A percentile compares a stretch with the other conserved stretches of the same genome.
Conservation (phyloP, 306 rosid species). For the Cucurbita ficifolia region DNA sequence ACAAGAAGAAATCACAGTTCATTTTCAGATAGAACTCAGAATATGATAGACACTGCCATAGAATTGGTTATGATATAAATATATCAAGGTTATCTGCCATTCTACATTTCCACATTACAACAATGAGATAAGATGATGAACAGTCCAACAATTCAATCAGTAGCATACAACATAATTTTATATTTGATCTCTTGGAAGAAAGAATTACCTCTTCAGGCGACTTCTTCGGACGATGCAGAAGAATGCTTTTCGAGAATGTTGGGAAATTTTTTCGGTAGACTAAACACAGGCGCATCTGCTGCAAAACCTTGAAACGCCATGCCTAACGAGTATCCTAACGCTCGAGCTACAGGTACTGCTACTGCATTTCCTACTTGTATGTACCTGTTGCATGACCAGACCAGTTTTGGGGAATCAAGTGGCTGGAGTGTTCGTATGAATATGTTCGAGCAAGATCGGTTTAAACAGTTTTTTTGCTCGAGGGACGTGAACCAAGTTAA, state of each 20-base stretch:
- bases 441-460: background rate
- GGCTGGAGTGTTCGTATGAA: background rate
- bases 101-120: background rate
- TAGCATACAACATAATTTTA: too few relatives aligned
- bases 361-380: slow-evolving; percentile 89
- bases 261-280: slow-evolving; percentile 40
- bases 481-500: background rate
- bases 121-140: background rate
- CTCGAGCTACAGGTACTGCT: slow-evolving; percentile 70
- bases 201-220: slow-evolving; percentile 9
- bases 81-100: background rate
- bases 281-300: slow-evolving; percentile 14
- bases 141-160: background rate
- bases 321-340: slow-evolving; percentile 56
- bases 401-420: background rate
- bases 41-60: background rate
- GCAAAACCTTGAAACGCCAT: slow-evolving; percentile 34
- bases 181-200: background rate
- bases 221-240: slow-evolving; percentile 28
- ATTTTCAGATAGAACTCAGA: background rate
- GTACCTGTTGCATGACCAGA: slow-evolving; percentile 30
- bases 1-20: background rate
- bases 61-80: background rate
- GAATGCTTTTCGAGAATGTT: slow-evolving; percentile 15
- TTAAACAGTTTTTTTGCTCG: background rate